Conservation (phyloP, 176 grass and related monocot species). For the Pontederia crassipes region DNA sequence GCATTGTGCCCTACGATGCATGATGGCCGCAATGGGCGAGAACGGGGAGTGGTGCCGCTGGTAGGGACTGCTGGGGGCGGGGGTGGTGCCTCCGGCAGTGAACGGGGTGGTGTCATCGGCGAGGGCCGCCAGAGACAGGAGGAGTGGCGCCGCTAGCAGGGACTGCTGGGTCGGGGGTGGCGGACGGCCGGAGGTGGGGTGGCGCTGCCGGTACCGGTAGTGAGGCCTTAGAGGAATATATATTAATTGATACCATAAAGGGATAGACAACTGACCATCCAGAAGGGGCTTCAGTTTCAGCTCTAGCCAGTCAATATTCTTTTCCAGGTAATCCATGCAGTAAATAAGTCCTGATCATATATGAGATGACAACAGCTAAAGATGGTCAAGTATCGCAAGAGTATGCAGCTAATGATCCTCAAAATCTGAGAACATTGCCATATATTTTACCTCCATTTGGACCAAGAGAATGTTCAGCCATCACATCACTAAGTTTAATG, state of each 20-base stretch:
- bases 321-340: slow-evolving; percentile 99
- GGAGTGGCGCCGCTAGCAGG: too few relatives aligned
- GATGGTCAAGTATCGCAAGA: neutral
- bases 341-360: slow-evolving; percentile 67
- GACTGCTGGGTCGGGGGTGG: too few relatives aligned
- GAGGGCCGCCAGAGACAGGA: too few relatives aligned
- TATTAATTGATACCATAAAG: neutral
- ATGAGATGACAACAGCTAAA: slow-evolving; percentile 1
- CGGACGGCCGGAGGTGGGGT: too few relatives aligned
- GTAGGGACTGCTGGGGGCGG: too few relatives aligned
- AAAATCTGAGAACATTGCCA: neutral
- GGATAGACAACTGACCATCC: slow-evolving; percentile 39
- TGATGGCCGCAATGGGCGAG: too few relatives aligned
- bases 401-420: neutral
- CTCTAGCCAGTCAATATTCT: slow-evolving; percentile 89
- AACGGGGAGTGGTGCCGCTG: too few relatives aligned
- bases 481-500: slow-evolving; percentile 85
- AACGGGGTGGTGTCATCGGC: too few relatives aligned
- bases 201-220: too few relatives aligned
- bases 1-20: too few relatives aligned
- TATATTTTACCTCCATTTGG: slow-evolving; percentile 72
- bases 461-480: slow-evolving; percentile 80
- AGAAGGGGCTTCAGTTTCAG: slow-evolving; percentile 79
- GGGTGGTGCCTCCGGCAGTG: too few relatives aligned
- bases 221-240: too few relatives aligned